Conservation (phyloP, 257 asterid genomes). For the Solanum chaucha region DNA sequence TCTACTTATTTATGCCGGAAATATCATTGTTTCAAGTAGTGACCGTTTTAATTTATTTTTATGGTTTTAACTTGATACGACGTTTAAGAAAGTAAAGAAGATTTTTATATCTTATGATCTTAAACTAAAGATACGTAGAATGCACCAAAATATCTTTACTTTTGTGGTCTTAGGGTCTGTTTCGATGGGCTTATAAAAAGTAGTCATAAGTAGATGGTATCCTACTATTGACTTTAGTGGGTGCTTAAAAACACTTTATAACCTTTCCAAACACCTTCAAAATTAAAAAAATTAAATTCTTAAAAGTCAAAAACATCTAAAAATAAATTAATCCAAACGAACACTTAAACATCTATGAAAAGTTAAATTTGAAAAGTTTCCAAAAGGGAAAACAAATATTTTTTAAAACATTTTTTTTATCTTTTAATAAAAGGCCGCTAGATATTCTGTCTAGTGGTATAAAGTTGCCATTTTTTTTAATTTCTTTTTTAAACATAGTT, state of each 20-base stretch:
- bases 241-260: not conserved
- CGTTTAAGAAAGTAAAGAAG: too few species aligned
- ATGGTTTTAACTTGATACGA: not conserved
- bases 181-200: not conserved
- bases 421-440: not conserved
- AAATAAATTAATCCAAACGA: too few species aligned
- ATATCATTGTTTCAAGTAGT: not conserved
- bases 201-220: not conserved
- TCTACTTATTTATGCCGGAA: not conserved
- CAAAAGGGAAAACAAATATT: not conserved
- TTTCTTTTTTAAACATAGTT: too few species aligned
- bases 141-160: not conserved
- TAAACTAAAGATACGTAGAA: not conserved
- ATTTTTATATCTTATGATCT: not conserved
- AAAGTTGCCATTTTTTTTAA: too few species aligned
- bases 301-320: too few species aligned
- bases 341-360: not conserved
- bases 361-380: too few species aligned
- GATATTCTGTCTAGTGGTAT: not conserved
- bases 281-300: too few species aligned
- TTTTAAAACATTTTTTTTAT: too few species aligned
- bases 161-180: too few species aligned
- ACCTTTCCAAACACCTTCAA: not conserved
- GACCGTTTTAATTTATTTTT: not conserved
- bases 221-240: not conserved